phyloP scores from a whole-genome alignment of 768 basidiomycete species.

The Favolaschia claudopus region DNA sequence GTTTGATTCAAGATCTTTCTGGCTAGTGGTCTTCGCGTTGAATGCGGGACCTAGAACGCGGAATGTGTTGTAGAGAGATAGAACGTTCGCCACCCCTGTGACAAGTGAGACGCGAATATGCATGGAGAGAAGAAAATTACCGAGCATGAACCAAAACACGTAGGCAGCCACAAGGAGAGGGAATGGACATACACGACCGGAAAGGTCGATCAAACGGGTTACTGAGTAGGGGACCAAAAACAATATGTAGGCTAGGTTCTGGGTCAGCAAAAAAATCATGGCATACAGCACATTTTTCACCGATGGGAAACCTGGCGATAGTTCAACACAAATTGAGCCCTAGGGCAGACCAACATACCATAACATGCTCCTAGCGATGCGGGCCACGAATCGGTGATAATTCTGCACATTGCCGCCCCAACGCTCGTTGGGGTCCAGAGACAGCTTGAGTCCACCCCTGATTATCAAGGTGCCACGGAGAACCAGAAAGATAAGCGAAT shows the following conservation, averaged over 20 bases:
- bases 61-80: slow-evolving; percentile 74
- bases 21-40: slow-evolving; percentile 38
- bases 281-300: slow-evolving; percentile 41
- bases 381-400: slow-evolving; percentile 67
- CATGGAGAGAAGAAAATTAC: slow-evolving; percentile 42
- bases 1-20: slow-evolving; percentile 31
- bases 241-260: slow-evolving; percentile 59
- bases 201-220: slow-evolving; percentile 53
- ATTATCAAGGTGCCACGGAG: slow-evolving; percentile 64
- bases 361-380: slow-evolving; percentile 73
- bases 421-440: slow-evolving; percentile 53
- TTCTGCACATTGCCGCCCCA: slow-evolving; percentile 51
- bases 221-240: slow-evolving; percentile 68
- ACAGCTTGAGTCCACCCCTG: slow-evolving; percentile 59
- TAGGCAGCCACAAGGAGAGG: slow-evolving; percentile 56
- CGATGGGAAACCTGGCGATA: slow-evolving; percentile 61
- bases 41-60: slow-evolving; percentile 65
- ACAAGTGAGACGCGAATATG: not conserved
- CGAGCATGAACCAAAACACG: slow-evolving; percentile 59
- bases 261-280: not conserved
- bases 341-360: slow-evolving; percentile 54
- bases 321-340: not conserved
- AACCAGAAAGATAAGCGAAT: slow-evolving; percentile 67
- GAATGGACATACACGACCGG: slow-evolving; percentile 57
- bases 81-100: slow-evolving; percentile 69